A percentile compares a stretch with the other conserved stretches of the same genome.
Conservation (phyloP, 1,139 yeast species). For the Diutina catenulata region DNA sequence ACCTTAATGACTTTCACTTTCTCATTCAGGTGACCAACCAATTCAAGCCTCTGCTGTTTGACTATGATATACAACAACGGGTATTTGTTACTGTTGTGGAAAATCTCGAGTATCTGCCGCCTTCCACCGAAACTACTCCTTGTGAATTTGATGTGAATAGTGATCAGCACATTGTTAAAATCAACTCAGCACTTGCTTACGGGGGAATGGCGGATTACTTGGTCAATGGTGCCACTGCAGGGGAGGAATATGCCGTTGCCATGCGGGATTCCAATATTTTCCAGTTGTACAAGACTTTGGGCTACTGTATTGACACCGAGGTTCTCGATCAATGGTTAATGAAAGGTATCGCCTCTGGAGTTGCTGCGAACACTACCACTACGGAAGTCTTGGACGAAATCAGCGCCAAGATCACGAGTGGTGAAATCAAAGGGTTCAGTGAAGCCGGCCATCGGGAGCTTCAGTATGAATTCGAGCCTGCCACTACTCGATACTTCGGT, state of each 20-base stretch:
- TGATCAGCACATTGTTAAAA: constrained; percentile 21
- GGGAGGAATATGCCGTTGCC: constrained; percentile 19
- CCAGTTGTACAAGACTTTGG: constrained; percentile 22
- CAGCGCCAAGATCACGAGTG: not conserved
- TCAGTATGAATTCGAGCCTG: constrained; percentile 24
- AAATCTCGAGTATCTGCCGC: constrained; percentile 27
- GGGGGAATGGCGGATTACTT: constrained; percentile 23
- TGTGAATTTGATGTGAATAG: constrained; percentile 12
- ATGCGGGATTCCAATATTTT: constrained; percentile 25
- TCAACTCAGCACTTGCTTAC: constrained; percentile 20
- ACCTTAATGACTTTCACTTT: constrained; percentile 14
- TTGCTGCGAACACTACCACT: constrained; percentile 7
- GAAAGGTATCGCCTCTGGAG: constrained; percentile 12
- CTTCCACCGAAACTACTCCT: constrained; percentile 22
- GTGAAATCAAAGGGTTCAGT: constrained; percentile 17
- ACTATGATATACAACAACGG: constrained; percentile 14
- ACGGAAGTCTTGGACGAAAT: not conserved
- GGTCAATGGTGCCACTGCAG: constrained; percentile 21
- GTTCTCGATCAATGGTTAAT: constrained; percentile 17
- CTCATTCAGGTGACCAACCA: constrained; percentile 20
- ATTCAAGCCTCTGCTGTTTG: constrained; percentile 13
- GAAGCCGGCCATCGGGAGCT: constrained; percentile 26
- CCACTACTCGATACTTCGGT: constrained; percentile 19
- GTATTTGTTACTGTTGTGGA: constrained; percentile 28
- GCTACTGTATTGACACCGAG: constrained; percentile 17